These are phyloP conservation scores for Hyphopichia fennica DNA, from an alignment of 1,139 yeast genomes.

Conservation along the genomic window DNA sequence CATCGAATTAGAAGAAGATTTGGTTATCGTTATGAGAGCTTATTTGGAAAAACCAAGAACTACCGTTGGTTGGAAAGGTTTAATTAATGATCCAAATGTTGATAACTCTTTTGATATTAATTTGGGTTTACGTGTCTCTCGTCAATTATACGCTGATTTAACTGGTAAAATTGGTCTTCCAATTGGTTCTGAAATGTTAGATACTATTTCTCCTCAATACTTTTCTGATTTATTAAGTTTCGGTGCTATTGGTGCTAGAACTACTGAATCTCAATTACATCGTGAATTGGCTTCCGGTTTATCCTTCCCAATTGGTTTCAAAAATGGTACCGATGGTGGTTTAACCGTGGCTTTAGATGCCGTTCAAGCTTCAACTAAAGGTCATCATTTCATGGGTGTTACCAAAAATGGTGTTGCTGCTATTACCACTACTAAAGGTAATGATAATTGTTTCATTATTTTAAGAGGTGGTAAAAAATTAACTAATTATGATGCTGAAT, in stretches of 20 bases:
- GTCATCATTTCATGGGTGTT: constrained; percentile 91
- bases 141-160: constrained; percentile 81
- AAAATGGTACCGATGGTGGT: constrained; percentile 95
- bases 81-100: constrained; percentile 95
- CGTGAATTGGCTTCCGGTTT: constrained; percentile 94
- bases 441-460: constrained; percentile 84
- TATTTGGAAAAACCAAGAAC: constrained; percentile 98
- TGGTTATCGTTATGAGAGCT: constrained; percentile 92
- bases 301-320: constrained; percentile 96
- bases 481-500: constrained; percentile 80
- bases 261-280: constrained; percentile 95
- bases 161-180: constrained; percentile 70
- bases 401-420: constrained; percentile 96
- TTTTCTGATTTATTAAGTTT: constrained; percentile 85
- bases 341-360: constrained; percentile 93
- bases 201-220: constrained; percentile 94
- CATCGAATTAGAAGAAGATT: constrained; percentile 67
- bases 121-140: constrained; percentile 86
- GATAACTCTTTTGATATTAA: constrained; percentile 93
- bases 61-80: constrained; percentile 98
- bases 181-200: constrained; percentile 97
- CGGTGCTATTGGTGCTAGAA: constrained; percentile 98
- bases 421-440: constrained; percentile 93
- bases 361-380: constrained; percentile 85
- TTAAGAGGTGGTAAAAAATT: constrained; percentile 94